Conservation (phyloP, 768 basidiomycete genomes). For the Serpula lacrymans region DNA sequence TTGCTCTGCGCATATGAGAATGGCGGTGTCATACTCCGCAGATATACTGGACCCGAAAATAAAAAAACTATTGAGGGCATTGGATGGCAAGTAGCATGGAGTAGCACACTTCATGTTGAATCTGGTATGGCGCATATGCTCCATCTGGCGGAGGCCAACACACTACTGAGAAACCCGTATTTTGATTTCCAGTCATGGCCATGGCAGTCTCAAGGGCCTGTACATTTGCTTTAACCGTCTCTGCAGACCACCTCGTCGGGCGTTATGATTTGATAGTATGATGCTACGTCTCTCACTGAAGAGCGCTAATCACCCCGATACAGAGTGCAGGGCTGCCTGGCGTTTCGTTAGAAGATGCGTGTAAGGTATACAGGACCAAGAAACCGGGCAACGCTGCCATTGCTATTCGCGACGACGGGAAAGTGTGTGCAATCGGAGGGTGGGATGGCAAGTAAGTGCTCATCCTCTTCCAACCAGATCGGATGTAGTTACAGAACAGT, state of each 20-base stretch:
- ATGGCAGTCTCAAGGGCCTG: conserved; percentile 66
- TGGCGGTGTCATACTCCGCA: conserved; percentile 74
- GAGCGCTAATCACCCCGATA: conserved; percentile 7
- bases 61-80: conserved; percentile 56
- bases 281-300: background rate
- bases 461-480: background rate
- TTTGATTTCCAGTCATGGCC: conserved; percentile 66
- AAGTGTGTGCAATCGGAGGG: conserved; percentile 83
- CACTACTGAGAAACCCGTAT: background rate
- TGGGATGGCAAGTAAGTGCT: conserved; percentile 87
- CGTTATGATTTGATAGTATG: conserved; percentile 56
- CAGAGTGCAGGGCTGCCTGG: conserved; percentile 13
- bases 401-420: conserved; percentile 71
- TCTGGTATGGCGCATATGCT: conserved; percentile 46
- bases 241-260: conserved; percentile 79
- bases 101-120: conserved; percentile 62
- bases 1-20: conserved; percentile 82
- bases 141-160: background rate
- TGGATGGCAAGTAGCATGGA: conserved; percentile 76
- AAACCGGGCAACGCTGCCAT: conserved; percentile 77
- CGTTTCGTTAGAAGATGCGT: conserved; percentile 27
- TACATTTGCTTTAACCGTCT: conserved; percentile 70
- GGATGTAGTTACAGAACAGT: background rate
- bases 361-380: conserved; percentile 68
- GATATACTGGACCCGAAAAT: conserved; percentile 36